A percentile compares a stretch with the other conserved stretches of the same genome.
These are phyloP conservation scores for Phlegmacium glaucopus DNA, from an alignment of 768 basidiomycete genomes.

Conservation along the genomic window DNA sequence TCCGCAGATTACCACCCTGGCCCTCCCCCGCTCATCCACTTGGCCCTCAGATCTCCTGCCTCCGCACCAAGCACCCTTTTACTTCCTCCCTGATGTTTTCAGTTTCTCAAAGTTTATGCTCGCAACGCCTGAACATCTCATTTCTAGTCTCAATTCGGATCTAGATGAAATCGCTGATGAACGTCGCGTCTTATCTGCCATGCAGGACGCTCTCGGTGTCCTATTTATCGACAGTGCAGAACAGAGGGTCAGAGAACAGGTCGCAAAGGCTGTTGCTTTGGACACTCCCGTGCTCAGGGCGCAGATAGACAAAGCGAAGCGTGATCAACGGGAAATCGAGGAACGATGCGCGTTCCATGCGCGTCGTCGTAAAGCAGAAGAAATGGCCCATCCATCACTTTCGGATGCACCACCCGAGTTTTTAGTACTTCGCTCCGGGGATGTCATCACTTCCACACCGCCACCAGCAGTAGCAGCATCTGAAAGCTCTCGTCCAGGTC, in stretches of 20 bases:
- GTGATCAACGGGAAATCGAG: conserved; percentile 52
- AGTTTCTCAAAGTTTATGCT: conserved; percentile 94
- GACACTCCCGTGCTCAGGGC: conserved; percentile 64
- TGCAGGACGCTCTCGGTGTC: conserved; percentile 74
- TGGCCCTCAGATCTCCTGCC: conserved; percentile 95
- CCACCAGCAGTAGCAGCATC: conserved; percentile 11
- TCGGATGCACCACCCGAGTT: conserved; percentile 47
- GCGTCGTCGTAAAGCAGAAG: conserved; percentile 27
- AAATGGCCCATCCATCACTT: conserved; percentile 5
- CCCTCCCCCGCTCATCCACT: conserved; percentile 84
- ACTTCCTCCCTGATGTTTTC: conserved; percentile 92
- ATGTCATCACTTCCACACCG: conserved; percentile 10
- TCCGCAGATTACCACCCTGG: conserved; percentile 92
- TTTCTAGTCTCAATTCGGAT: conserved; percentile 69
- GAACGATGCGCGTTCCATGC: conserved; percentile 34
- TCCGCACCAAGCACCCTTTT: conserved; percentile 91
- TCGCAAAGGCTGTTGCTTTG: conserved; percentile 74
- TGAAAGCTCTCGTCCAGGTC: conserved; percentile 10
- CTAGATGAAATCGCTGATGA: conserved; percentile 71
- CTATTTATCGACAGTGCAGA: conserved; percentile 80
- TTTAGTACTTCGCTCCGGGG: conserved; percentile 39
- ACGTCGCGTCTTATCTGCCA: conserved; percentile 56
- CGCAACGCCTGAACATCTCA: conserved; percentile 83
- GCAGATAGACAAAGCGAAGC: conserved; percentile 60
- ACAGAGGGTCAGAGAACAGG: conserved; percentile 71